These are phyloP conservation scores for Zygoascus biomembranicola DNA, from an alignment of 805 yeast species.

Conservation along the genomic window DNA sequence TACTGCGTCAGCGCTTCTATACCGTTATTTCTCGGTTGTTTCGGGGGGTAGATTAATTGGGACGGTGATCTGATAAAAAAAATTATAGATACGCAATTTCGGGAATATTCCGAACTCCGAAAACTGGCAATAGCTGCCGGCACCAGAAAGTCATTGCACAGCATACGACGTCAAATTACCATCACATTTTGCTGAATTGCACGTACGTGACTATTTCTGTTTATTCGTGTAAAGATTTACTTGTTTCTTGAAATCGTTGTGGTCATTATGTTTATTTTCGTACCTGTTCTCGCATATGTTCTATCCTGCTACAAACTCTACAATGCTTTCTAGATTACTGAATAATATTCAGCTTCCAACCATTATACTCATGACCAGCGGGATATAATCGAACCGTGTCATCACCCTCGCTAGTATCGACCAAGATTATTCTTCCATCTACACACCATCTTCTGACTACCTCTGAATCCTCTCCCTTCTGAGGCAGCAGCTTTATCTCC, in stretches of 20 bases:
- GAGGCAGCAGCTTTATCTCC: constrained; percentile 17
- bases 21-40: neutral
- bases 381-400: constrained; percentile 18
- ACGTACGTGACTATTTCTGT: too few species aligned
- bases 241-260: too few species aligned
- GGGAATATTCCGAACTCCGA: too few species aligned
- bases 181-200: too few species aligned
- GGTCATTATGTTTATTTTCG: too few species aligned
- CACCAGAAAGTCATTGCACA: too few species aligned
- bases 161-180: too few species aligned
- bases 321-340: neutral
- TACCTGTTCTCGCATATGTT: too few species aligned
- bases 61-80: neutral
- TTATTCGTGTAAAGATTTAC: too few species aligned
- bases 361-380: constrained; percentile 17
- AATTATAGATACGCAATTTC: neutral
- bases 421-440: constrained; percentile 49
- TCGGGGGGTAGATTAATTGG: neutral
- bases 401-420: constrained; percentile 12
- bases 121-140: too few species aligned
- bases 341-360: constrained; percentile 22
- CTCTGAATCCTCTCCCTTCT: constrained; percentile 24
- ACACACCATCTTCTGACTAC: constrained; percentile 48
- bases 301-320: too few species aligned
- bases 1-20: neutral